Evolutionary conservation across 1,139 yeast species (phyloP).

Genomic region (Zygoascus sp.): DNA sequence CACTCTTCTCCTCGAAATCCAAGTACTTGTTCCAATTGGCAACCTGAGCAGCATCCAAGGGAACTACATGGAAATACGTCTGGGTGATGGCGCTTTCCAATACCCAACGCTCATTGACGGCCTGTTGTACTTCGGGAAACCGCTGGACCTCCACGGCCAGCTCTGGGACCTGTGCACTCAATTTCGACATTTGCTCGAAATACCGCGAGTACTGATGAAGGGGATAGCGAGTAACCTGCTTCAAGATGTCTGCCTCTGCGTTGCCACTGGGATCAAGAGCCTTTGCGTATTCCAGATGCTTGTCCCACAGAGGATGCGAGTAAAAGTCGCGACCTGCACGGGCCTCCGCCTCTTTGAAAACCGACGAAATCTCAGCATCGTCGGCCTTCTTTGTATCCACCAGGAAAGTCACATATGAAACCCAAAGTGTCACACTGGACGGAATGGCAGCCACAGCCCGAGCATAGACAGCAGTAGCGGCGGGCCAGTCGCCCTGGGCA

Average conservation of each 20-base stretch:
- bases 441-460: constrained; percentile 51
- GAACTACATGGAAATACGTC: constrained; percentile 48
- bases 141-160: constrained; percentile 38
- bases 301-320: constrained; percentile 70
- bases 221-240: constrained; percentile 59
- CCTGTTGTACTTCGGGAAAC: constrained; percentile 58
- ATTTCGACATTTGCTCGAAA: constrained; percentile 31
- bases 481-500: constrained; percentile 48
- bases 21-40: constrained; percentile 61
- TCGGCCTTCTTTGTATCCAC: constrained; percentile 10
- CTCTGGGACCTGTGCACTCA: constrained; percentile 24
- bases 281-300: constrained; percentile 57
- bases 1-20: constrained; percentile 40
- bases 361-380: constrained; percentile 19
- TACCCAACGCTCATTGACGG: constrained; percentile 55
- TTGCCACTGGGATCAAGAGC: constrained; percentile 32
- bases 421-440: constrained; percentile 71
- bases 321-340: constrained; percentile 70
- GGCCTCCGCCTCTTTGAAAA: constrained; percentile 58
- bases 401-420: constrained; percentile 54
- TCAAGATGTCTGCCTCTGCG: constrained; percentile 21
- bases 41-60: constrained; percentile 47
- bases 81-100: constrained; percentile 56
- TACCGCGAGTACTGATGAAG: constrained; percentile 68
- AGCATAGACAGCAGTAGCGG: constrained; percentile 54